Conservation (phyloP, 2,329 filamentous ascomycete species). For the Parastagonospora nodorum region DNA sequence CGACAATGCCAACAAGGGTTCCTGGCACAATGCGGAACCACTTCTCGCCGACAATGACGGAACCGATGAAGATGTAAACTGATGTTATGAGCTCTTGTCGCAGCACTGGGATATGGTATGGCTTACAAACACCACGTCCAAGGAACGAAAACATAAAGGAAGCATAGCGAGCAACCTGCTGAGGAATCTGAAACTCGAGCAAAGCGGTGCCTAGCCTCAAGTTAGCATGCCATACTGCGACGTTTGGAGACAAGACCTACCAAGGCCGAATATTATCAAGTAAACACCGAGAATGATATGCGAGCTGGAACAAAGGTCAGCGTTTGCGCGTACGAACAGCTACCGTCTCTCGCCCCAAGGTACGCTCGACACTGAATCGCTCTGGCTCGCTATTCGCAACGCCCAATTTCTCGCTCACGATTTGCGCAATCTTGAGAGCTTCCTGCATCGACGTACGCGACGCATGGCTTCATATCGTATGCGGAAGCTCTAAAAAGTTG, state of each 20-base stretch:
- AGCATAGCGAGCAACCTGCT: conserved; percentile 89
- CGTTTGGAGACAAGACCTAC: conserved; percentile 51
- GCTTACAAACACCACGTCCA: conserved; percentile 89
- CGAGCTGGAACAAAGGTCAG: conserved; percentile 57
- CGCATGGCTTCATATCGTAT: no score
- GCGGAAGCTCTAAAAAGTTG: no score
- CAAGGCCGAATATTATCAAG: conserved; percentile 86
- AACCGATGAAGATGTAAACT: conserved; percentile 98
- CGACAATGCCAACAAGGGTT: conserved; percentile 75
- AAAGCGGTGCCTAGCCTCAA: conserved; percentile 63
- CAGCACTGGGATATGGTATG: not conserved
- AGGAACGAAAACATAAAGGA: conserved; percentile 98
- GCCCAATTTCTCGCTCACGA: no score
- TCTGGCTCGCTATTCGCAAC: no score
- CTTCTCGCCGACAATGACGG: conserved; percentile 73
- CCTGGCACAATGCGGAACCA: conserved; percentile 77
- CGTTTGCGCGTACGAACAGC: conserved; percentile 1
- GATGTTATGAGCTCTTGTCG: conserved; percentile 11
- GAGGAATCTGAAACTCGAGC: conserved; percentile 86
- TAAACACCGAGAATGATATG: conserved; percentile 81
- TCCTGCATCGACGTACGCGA: no score
- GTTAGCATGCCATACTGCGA: conserved; percentile 16
- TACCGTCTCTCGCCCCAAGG: not conserved
- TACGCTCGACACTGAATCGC: no score
- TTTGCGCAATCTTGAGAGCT: no score